A percentile compares a stretch with the other conserved stretches of the same genome.
Conservation (phyloP, 169 alveolate species). For the Cyclospora cayetanensis region DNA sequence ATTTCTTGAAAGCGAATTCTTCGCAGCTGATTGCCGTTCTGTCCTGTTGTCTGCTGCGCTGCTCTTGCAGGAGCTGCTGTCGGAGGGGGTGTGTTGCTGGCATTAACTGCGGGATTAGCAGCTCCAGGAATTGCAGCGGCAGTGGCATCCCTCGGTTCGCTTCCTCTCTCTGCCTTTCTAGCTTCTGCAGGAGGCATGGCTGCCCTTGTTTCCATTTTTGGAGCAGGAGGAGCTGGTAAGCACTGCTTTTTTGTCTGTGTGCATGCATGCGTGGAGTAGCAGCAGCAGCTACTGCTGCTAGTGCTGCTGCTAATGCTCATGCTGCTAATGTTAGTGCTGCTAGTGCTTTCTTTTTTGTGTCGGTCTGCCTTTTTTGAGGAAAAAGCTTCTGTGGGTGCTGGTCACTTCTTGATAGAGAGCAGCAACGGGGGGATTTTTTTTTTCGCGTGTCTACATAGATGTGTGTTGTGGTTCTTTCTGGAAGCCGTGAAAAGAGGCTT, state of each 20-base stretch:
- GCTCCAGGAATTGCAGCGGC: slow-evolving; percentile 91
- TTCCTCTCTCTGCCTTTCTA: slow-evolving; percentile 77
- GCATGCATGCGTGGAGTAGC: not conserved
- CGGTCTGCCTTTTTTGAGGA: not conserved
- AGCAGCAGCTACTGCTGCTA: not conserved
- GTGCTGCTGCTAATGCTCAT: not conserved
- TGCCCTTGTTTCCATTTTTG: slow-evolving; percentile 82
- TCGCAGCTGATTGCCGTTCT: not conserved
- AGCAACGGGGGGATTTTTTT: not conserved
- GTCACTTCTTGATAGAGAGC: not conserved
- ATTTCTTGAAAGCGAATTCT: not conserved
- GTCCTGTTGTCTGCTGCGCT: not conserved
- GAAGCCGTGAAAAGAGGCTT: not conserved
- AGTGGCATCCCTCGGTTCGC: slow-evolving; percentile 69
- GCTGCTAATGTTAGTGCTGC: not conserved
- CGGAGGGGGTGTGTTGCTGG: slow-evolving; percentile 89
- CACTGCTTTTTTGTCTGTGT: not conserved
- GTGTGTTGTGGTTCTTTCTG: not conserved
- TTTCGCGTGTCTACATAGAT: not conserved
- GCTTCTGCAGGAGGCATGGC: slow-evolving; percentile 86
- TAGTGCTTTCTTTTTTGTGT: not conserved
- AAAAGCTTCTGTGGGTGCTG: not conserved
- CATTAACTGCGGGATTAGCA: slow-evolving; percentile 91
- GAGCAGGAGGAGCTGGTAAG: slow-evolving; percentile 86
- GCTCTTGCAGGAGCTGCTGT: slow-evolving; percentile 83